phyloP scores from a whole-genome alignment of 371 early-diverging fungal genomes.

The Haplosporangium sp. region DNA sequence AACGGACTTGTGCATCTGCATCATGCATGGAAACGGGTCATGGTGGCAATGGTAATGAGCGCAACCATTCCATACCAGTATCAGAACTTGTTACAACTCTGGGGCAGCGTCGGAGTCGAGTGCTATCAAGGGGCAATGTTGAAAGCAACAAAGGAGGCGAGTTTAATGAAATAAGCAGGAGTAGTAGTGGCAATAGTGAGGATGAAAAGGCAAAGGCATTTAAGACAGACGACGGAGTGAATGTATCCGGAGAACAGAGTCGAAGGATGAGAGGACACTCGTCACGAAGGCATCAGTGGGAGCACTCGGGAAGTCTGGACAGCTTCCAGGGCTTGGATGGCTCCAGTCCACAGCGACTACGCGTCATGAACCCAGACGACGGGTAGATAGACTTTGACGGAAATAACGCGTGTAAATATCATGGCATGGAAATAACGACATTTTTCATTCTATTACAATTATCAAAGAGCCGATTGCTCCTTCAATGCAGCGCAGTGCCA shows the following conservation, averaged over 20 bases:
- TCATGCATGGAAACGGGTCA: neutral
- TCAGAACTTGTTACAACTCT: slow-evolving; percentile 9
- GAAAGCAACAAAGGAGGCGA: neutral
- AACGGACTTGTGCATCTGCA: slow-evolving; percentile 7
- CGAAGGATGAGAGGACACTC: neutral
- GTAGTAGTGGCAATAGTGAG: neutral
- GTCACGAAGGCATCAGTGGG: slow-evolving; percentile 18
- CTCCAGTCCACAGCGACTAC: slow-evolving; percentile 17
- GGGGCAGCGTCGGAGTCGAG: slow-evolving; percentile 28
- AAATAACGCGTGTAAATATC: too few relatives aligned
- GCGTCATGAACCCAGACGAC: slow-evolving; percentile 44
- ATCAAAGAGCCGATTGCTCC: too few relatives aligned
- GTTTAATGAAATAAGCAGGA: neutral
- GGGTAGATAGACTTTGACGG: neutral
- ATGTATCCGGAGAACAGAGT: neutral
- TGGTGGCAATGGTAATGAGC: slow-evolving; percentile 7
- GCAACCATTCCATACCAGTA: neutral
- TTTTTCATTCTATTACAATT: too few relatives aligned
- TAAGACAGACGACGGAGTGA: neutral
- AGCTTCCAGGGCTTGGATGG: slow-evolving; percentile 36
- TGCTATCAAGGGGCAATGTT: slow-evolving; percentile 17
- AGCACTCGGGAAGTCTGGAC: slow-evolving; percentile 38
- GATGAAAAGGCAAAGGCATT: neutral
- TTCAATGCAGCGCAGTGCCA: too few relatives aligned
- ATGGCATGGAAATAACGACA: too few relatives aligned